Conservation (phyloP, 495 filamentous ascomycete genomes). For the Umbilicaria muhlenbergii region DNA sequence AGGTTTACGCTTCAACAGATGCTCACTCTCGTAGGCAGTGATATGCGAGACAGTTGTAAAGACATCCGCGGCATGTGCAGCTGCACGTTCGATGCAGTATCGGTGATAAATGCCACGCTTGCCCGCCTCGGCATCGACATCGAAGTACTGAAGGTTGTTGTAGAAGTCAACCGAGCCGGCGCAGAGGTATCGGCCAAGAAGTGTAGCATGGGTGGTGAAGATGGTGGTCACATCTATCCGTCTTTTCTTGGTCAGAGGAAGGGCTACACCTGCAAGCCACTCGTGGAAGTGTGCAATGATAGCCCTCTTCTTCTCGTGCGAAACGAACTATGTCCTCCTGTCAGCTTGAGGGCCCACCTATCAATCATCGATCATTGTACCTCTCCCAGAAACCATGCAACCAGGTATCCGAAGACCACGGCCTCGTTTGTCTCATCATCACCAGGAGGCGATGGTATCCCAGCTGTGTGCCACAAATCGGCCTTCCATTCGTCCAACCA, state of each 20-base stretch:
- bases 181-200: conserved; percentile 89
- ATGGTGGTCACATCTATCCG: conserved; percentile 96
- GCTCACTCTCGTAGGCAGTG: conserved; percentile 94
- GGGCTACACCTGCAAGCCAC: conserved; percentile 92
- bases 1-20: conserved; percentile 92
- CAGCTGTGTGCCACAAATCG: conserved; percentile 85
- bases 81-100: conserved; percentile 93
- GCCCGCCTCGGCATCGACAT: conserved; percentile 90
- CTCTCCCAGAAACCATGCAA: conserved; percentile 97
- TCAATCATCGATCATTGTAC: conserved; percentile 31
- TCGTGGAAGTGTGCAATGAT: conserved; percentile 98
- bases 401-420: conserved; percentile 91
- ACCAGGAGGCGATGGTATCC: conserved; percentile 77
- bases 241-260: conserved; percentile 81
- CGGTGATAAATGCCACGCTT: conserved; percentile 98
- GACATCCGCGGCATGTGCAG: conserved; percentile 82
- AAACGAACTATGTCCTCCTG: conserved; percentile 53
- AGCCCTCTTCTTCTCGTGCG: conserved; percentile 75
- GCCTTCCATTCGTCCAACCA: conserved; percentile 95
- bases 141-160: conserved; percentile 95
- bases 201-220: conserved; percentile 93
- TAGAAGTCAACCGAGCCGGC: conserved; percentile 98
- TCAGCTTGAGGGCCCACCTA: not conserved
- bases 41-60: conserved; percentile 99
- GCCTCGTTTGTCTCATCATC: conserved; percentile 96